These are phyloP conservation scores for Saccharum officinarum DNA, from an alignment of 176 grass and related monocot species.

Conservation along the genomic window DNA sequence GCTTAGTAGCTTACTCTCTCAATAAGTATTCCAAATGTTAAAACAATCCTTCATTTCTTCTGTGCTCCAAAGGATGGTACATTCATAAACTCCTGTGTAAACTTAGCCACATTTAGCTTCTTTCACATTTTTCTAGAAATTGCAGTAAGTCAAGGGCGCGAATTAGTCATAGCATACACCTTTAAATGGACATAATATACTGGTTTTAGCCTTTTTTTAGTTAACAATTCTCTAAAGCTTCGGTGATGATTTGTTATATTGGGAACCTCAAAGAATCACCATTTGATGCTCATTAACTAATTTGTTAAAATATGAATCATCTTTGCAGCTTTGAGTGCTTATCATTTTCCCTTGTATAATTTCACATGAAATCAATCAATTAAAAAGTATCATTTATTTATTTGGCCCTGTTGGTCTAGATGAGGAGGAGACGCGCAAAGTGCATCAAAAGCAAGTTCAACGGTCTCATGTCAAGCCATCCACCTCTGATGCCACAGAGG, in stretches of 20 bases:
- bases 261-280: background rate
- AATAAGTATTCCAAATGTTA: background rate
- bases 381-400: background rate
- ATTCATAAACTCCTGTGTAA: background rate
- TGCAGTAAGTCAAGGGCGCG: background rate
- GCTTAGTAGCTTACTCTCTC: background rate
- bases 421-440: slow-evolving; percentile 42
- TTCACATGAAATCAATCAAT: background rate
- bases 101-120: background rate
- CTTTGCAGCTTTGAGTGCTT: background rate
- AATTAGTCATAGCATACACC: background rate
- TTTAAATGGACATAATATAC: background rate
- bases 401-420: slow-evolving; percentile 38
- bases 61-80: background rate
- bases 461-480: slow-evolving; percentile 34
- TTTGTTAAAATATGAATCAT: slow-evolving; percentile 21
- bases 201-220: background rate
- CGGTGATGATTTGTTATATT: background rate
- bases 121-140: background rate
- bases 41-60: background rate
- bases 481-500: slow-evolving; percentile 36
- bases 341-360: background rate
- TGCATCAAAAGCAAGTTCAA: slow-evolving; percentile 47
- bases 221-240: background rate
- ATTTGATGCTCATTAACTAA: background rate